These are phyloP conservation scores for Boletellus ananiceps DNA, from an alignment of 768 basidiomycete genomes.

Conservation along the genomic window DNA sequence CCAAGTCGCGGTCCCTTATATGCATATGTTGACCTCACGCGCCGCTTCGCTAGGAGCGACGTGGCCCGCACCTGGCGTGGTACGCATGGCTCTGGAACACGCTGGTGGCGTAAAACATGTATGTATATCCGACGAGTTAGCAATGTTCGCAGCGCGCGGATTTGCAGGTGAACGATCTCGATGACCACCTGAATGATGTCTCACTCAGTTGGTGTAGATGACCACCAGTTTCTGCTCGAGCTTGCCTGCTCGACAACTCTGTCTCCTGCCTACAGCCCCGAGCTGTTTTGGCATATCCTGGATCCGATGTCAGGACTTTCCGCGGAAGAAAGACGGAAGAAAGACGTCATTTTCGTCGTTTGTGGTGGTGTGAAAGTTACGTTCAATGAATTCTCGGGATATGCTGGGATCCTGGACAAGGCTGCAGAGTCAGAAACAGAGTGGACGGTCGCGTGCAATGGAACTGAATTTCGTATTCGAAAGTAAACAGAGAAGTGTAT, in stretches of 20 bases:
- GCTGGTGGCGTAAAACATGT: slow-evolving; percentile 53
- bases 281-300: slow-evolving; percentile 45
- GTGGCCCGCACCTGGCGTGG: slow-evolving; percentile 53
- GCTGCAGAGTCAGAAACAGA: slow-evolving; percentile 27
- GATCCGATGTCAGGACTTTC: slow-evolving; percentile 23
- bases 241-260: slow-evolving; percentile 71
- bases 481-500: slow-evolving; percentile 9
- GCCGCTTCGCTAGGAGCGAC: slow-evolving; percentile 74
- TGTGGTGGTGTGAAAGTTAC: slow-evolving; percentile 61
- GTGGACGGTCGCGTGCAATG: slow-evolving; percentile 31
- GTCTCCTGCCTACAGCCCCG: slow-evolving; percentile 55
- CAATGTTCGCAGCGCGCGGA: slow-evolving; percentile 52
- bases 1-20: slow-evolving; percentile 52
- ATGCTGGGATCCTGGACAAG: slow-evolving; percentile 36
- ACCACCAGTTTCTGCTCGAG: slow-evolving; percentile 72
- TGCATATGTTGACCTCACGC: slow-evolving; percentile 53
- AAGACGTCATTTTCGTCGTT: slow-evolving; percentile 15
- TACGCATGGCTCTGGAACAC: slow-evolving; percentile 62
- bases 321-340: slow-evolving; percentile 21
- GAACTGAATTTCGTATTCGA: slow-evolving; percentile 18
- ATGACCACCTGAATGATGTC: background rate
- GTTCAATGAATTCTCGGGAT: slow-evolving; percentile 47
- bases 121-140: slow-evolving; percentile 62
- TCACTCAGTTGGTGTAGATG: slow-evolving; percentile 40
- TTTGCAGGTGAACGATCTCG: slow-evolving; percentile 51